Evolutionary conservation across 768 basidiomycete genomes (phyloP).

Genomic region (Phaffia australis): DNA sequence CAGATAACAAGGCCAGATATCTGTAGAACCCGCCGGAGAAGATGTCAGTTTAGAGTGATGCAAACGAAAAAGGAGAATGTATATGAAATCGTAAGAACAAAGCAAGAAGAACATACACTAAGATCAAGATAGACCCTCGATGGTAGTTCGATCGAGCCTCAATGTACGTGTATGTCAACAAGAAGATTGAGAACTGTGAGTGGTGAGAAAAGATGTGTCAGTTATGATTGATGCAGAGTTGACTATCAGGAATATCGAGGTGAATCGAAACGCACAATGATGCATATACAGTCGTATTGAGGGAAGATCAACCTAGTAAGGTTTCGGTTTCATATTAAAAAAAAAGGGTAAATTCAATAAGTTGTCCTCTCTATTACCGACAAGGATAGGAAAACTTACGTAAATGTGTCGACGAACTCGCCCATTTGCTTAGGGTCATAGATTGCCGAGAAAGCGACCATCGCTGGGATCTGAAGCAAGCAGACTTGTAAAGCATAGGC

Average conservation of each 20-base stretch:
- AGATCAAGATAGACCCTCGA: slow-evolving; percentile 84
- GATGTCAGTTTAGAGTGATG: slow-evolving; percentile 22
- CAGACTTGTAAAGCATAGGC: slow-evolving; percentile 98
- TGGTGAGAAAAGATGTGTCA: neutral
- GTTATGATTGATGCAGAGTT: neutral
- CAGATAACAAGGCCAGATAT: slow-evolving; percentile 79
- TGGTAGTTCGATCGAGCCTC: slow-evolving; percentile 86
- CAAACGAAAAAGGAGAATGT: neutral
- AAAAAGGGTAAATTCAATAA: neutral
- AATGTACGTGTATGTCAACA: slow-evolving; percentile 97
- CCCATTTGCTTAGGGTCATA: slow-evolving; percentile 80
- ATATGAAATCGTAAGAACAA: neutral
- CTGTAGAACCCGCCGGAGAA: slow-evolving; percentile 40
- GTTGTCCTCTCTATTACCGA: neutral
- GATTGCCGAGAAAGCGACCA: slow-evolving; percentile 97
- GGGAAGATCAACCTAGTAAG: slow-evolving; percentile 82
- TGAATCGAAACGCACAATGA: neutral
- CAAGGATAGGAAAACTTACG: slow-evolving; percentile 48
- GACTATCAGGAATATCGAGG: neutral
- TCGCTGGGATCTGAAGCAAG: slow-evolving; percentile 90
- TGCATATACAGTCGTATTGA: slow-evolving; percentile 86
- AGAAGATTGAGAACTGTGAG: slow-evolving; percentile 88
- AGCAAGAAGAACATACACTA: slow-evolving; percentile 51
- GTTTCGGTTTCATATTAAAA: neutral
- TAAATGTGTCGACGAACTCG: slow-evolving; percentile 77